phyloP scores from a whole-genome alignment of 371 early-diverging fungal species.

The Umbelopsis sp. region DNA sequence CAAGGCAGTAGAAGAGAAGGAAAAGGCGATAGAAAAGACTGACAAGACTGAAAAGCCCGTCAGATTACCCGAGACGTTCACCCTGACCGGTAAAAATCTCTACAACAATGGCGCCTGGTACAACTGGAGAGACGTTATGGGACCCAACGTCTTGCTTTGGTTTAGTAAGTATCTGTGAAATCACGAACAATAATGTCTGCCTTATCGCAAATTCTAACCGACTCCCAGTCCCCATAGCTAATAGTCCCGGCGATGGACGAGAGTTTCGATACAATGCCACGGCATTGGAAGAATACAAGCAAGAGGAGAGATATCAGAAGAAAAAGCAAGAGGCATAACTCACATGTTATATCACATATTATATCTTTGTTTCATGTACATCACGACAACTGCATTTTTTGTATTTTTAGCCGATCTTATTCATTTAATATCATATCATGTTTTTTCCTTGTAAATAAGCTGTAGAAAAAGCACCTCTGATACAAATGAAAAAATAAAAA shows the following conservation, averaged over 20 bases:
- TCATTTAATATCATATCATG: not conserved
- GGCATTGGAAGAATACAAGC: conserved; percentile 22
- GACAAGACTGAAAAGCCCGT: not conserved
- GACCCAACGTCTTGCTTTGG: conserved; percentile 29
- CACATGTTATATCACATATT: not conserved
- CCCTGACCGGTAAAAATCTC: conserved; percentile 33
- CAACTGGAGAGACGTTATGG: conserved; percentile 46
- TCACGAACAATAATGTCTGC: no score
- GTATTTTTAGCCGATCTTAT: not conserved
- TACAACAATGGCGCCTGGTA: conserved; percentile 41
- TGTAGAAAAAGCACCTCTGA: not conserved
- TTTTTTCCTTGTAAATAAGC: not conserved
- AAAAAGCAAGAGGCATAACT: not conserved
- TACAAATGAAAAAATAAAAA: not conserved
- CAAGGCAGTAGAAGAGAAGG: not conserved
- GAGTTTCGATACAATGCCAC: conserved; percentile 25
- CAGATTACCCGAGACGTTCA: conserved; percentile 28
- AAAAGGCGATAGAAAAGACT: not conserved
- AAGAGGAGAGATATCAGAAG: conserved; percentile 22
- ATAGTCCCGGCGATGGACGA: conserved; percentile 22
- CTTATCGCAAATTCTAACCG: no score
- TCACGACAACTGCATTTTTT: not conserved
- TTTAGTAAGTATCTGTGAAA: conserved; percentile 30
- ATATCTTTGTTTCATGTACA: not conserved
- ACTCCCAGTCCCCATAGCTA: not conserved